phyloP scores from a whole-genome alignment of 2,329 filamentous ascomycete species.

The Fusarium equiseti region DNA sequence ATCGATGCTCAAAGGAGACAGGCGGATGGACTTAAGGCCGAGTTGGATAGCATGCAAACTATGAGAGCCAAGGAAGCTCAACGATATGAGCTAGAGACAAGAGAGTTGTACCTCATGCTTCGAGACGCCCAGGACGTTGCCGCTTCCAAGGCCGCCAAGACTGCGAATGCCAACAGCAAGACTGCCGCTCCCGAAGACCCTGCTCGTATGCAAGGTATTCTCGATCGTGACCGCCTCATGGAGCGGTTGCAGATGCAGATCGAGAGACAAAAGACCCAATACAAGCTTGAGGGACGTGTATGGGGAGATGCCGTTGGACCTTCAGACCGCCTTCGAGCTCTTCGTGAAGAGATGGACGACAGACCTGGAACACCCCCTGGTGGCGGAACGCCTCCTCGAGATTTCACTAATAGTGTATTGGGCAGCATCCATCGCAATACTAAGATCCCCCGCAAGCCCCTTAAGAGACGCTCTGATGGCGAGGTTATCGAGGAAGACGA shows the following conservation, averaged over 20 bases:
- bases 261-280: conserved; percentile 96
- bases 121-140: conserved; percentile 97
- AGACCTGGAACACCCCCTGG: conserved; percentile 63
- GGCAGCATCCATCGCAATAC: conserved; percentile 76
- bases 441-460: conserved; percentile 67
- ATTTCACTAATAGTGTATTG: conserved; percentile 79
- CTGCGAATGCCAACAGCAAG: conserved; percentile 60
- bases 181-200: conserved; percentile 73
- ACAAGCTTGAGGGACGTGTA: conserved; percentile 92
- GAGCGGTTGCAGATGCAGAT: conserved; percentile 94
- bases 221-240: conserved; percentile 93
- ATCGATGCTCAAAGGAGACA: conserved; percentile 91
- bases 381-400: conserved; percentile 65
- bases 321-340: conserved; percentile 89
- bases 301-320: conserved; percentile 87
- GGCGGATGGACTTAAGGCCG: conserved; percentile 87
- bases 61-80: conserved; percentile 91
- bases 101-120: conserved; percentile 98
- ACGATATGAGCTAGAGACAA: conserved; percentile 93
- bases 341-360: conserved; percentile 94
- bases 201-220: conserved; percentile 86
- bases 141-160: conserved; percentile 80
- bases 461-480: conserved; percentile 56
- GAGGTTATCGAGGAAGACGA: conserved; percentile 64
- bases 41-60: conserved; percentile 87